phyloP scores from a whole-genome alignment of 805 yeast species.

The Wickerhamomyces chaumierensis region DNA sequence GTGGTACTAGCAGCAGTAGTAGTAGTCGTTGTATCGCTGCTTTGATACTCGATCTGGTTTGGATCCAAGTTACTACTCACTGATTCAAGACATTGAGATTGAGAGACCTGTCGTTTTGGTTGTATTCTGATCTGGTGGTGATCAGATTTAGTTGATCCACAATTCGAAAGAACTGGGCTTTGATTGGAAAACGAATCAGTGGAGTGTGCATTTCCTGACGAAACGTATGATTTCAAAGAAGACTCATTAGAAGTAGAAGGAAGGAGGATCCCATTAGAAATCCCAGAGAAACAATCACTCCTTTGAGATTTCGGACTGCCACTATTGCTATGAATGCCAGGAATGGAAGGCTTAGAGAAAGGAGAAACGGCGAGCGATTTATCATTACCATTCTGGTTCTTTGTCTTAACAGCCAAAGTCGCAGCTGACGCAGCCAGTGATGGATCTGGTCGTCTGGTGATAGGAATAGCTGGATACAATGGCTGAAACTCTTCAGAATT shows the following conservation, averaged over 20 bases:
- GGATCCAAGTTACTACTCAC: too few species aligned
- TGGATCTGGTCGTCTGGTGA: too few species aligned
- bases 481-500: conserved; percentile 4
- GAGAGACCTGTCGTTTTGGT: too few species aligned
- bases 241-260: conserved; percentile 8
- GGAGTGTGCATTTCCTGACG: conserved; percentile 7
- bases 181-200: too few species aligned
- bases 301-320: conserved; percentile 4
- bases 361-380: conserved; percentile 7
- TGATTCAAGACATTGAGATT: too few species aligned
- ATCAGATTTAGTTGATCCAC: too few species aligned
- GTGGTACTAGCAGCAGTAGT: too few species aligned
- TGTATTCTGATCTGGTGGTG: too few species aligned
- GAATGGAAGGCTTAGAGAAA: not conserved
- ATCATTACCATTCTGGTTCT: not conserved
- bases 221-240: conserved; percentile 9
- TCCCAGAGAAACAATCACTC: conserved; percentile 1
- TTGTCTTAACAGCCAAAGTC: conserved; percentile 3
- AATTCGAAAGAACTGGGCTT: too few species aligned
- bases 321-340: not conserved
- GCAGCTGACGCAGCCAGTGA: not conserved
- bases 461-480: too few species aligned
- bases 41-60: too few species aligned
- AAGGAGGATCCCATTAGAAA: not conserved
- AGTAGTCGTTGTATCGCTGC: too few species aligned